Evolutionary conservation across 495 filamentous ascomycete species (phyloP).

Genomic region (Aspergillus olivimuriae): DNA sequence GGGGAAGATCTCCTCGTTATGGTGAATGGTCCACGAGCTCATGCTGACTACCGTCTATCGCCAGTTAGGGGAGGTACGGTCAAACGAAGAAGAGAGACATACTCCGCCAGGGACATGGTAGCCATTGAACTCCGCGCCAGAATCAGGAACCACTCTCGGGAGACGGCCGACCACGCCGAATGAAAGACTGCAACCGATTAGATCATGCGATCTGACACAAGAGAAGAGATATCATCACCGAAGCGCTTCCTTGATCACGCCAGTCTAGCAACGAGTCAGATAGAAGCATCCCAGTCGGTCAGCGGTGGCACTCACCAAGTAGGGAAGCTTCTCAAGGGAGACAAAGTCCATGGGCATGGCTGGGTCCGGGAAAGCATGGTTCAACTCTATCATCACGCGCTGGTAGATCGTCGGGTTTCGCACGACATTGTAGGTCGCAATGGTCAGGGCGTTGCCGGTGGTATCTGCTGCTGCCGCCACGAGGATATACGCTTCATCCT

Average conservation of each 20-base stretch:
- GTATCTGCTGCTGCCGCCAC: constrained; percentile 33
- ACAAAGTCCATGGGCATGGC: constrained; percentile 13
- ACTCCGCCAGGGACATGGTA: constrained; percentile 20
- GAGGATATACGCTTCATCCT: constrained; percentile 27
- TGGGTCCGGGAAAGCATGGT: constrained; percentile 25
- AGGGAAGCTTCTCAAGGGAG: constrained; percentile 25
- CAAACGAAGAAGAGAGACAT: neutral
- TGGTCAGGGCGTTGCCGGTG: constrained; percentile 30
- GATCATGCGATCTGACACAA: neutral
- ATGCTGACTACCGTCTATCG: constrained; percentile 18
- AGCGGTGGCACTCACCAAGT: constrained; percentile 18
- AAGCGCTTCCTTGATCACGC: constrained; percentile 24
- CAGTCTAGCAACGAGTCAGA: constrained; percentile 11
- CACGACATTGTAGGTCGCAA: constrained; percentile 31
- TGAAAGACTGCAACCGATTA: constrained; percentile 14
- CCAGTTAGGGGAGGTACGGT: neutral
- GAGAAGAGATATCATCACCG: constrained; percentile 7
- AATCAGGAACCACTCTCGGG: constrained; percentile 21
- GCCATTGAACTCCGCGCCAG: constrained; percentile 20
- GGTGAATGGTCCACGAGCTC: constrained; percentile 28
- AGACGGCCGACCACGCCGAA: constrained; percentile 23
- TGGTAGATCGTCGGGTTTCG: constrained; percentile 22
- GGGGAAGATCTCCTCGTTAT: constrained; percentile 29
- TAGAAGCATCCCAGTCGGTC: neutral
- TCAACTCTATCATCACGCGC: constrained; percentile 24